Base-by-base conservation (phyloP, 371 early-diverging fungal genomes). In the Rhizopus delemar region DNA sequence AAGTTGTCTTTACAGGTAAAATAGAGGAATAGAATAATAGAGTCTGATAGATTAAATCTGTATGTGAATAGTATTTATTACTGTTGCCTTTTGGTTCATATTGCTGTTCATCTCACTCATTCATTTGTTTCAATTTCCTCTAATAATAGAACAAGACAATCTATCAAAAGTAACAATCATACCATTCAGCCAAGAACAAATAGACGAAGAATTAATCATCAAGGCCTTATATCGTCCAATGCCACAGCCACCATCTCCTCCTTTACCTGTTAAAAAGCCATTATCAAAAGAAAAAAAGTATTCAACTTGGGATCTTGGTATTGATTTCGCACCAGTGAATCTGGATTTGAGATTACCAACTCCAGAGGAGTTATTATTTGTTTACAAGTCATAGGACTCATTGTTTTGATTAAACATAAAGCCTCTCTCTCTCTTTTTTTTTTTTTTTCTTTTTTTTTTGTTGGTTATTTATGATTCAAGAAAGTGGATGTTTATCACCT, bases 271-370 rank as follows among this genome's bases (percentile, higher is more conserved):
- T 38, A 13, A 38, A 38, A 38, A 8, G 39, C 8, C 8, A 15
- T 0, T 16, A 29, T 38, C n/a, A 49, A 33, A 8, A 8, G 43
- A 22, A 34, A 43, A 52, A 34, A 51, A 51, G 43, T 6, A 6
- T 6, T 11, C 36, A 8, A 6, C 6, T 11, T 57, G 51, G 57
- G 34, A 46, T 39, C 51, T 62, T 32, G 56, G 51, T 13, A 51
- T 59, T 35, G 39, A 56, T 29, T 63, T 63, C 48, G 58, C 45
- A 32, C 63, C 63, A 5, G 33, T 63, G 29, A 35, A 46, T n/a
- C 6, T 63, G 6, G 57, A 62, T 53, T 41, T 57, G 8, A 28
- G 43, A 39, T 28, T 57, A 22, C 22, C 22, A 22, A 22, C 22
- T 22, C 22, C 22, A 22, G 22, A 22, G 22, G 22, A 22, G 22